These are phyloP conservation scores for Apiotrichum brassicae DNA, from an alignment of 1,284 basidiomycete species.

Conservation along the genomic window DNA sequence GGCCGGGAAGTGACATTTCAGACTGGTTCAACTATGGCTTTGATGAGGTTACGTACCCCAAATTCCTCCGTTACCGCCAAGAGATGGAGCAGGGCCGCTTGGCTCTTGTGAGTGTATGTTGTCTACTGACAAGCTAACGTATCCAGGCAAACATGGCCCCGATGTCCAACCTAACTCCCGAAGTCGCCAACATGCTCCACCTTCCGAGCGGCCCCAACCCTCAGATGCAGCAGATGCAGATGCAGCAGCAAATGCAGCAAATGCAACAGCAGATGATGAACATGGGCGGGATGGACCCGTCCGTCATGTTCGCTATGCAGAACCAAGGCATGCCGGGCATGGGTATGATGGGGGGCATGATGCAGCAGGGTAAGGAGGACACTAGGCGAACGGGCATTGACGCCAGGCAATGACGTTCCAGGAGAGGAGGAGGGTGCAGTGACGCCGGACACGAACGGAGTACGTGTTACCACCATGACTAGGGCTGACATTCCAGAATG, in stretches of 20 bases:
- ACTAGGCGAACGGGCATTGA: too few species aligned
- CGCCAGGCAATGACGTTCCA: conserved; percentile 3
- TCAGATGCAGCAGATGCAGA: conserved; percentile 37
- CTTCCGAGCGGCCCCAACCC: conserved; percentile 10
- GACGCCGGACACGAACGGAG: background rate
- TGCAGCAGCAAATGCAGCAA: conserved; percentile 45
- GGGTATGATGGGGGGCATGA: conserved; percentile 17
- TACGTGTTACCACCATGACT: too few species aligned
- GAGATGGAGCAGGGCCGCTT: conserved; percentile 61
- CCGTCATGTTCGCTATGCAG: conserved; percentile 34
- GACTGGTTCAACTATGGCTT: conserved; percentile 99
- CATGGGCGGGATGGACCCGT: conserved; percentile 42
- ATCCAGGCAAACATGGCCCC: conserved; percentile 31
- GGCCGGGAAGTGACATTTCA: conserved; percentile 85
- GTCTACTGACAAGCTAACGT: background rate
- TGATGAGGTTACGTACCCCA: conserved; percentile 91
- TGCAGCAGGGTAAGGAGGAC: conserved; percentile 2
- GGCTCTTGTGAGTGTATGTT: conserved; percentile 37
- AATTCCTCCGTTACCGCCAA: conserved; percentile 77
- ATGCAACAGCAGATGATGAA: conserved; percentile 39
- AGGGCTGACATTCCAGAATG: too few species aligned
- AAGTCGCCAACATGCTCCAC: conserved; percentile 32
- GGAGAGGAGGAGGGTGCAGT: conserved; percentile 6
- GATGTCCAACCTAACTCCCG: conserved; percentile 29
- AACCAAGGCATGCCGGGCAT: conserved; percentile 16